Conservation (phyloP, 495 filamentous ascomycete genomes). For the Neurospora sp. region DNA sequence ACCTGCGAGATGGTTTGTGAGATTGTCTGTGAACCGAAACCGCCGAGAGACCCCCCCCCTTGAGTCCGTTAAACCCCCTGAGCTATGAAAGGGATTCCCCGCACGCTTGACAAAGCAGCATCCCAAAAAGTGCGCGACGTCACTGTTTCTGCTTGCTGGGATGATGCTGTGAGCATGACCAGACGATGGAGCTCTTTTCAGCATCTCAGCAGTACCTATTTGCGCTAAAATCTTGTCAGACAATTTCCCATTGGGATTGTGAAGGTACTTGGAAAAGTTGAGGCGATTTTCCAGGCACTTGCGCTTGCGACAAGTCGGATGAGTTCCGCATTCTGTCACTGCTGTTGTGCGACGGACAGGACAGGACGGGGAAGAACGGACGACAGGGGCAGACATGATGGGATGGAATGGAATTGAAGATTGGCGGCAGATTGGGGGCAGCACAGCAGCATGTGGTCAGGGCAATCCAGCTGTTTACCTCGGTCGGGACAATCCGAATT, state of each 20-base stretch:
- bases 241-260: background rate
- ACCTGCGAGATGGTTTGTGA: background rate
- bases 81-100: background rate
- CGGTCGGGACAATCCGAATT: background rate
- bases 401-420: background rate
- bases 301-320: background rate
- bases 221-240: background rate
- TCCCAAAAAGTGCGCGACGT: background rate
- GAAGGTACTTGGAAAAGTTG: too few relatives aligned
- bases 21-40: background rate
- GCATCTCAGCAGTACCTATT: background rate
- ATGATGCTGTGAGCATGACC: background rate
- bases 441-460: background rate
- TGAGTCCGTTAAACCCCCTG: background rate
- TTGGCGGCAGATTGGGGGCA: background rate
- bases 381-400: background rate
- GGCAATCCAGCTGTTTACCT: too few relatives aligned
- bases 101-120: background rate
- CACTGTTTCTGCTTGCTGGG: background rate
- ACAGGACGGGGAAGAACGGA: background rate
- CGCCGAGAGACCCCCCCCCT: background rate
- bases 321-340: background rate
- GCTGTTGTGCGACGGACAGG: background rate
- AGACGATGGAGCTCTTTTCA: background rate
- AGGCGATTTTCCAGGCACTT: background rate